phyloP scores from a whole-genome alignment of 2,329 filamentous ascomycete species.

The Juglanconis sp. region DNA sequence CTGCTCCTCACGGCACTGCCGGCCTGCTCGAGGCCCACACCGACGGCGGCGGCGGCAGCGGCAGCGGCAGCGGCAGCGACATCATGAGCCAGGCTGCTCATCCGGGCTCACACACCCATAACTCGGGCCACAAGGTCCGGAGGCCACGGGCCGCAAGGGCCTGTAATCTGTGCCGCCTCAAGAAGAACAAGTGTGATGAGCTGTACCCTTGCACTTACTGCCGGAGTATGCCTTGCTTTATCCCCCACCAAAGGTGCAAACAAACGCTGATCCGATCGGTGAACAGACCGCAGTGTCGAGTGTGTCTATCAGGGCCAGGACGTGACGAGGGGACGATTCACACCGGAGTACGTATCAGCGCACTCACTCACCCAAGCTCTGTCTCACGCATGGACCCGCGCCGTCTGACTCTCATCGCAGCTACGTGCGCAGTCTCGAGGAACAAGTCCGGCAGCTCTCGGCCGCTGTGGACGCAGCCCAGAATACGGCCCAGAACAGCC shows the following conservation, averaged over 20 bases:
- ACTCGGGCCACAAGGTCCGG: constrained; percentile 17
- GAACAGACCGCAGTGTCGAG: constrained; percentile 22
- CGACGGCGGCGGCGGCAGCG: not conserved
- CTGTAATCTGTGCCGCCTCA: constrained; percentile 42
- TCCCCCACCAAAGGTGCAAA: no score
- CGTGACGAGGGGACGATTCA: constrained; percentile 19
- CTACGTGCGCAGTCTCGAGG: constrained; percentile 22
- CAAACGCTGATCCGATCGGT: not conserved
- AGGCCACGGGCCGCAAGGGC: constrained; percentile 41
- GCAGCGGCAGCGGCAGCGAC: not conserved
- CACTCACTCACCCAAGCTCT: not conserved
- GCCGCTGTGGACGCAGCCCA: constrained; percentile 5
- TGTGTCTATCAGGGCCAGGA: constrained; percentile 29
- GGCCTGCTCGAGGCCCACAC: not conserved
- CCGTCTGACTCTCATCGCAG: constrained; percentile 15
- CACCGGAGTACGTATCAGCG: constrained; percentile 20
- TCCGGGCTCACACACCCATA: constrained; percentile 6
- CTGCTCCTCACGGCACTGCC: no score
- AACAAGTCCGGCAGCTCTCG: constrained; percentile 13
- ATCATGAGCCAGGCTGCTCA: constrained; percentile 3
- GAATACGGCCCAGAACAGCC: not conserved
- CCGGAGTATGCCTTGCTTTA: constrained; percentile 32
- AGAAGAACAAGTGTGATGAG: constrained; percentile 49
- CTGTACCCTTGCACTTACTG: constrained; percentile 36
- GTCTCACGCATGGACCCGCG: not conserved